Evolutionary conservation across 768 basidiomycete species (phyloP), one percentile per base, ranked within the genome.

Genomic region (Mycena kentingensis): DNA sequence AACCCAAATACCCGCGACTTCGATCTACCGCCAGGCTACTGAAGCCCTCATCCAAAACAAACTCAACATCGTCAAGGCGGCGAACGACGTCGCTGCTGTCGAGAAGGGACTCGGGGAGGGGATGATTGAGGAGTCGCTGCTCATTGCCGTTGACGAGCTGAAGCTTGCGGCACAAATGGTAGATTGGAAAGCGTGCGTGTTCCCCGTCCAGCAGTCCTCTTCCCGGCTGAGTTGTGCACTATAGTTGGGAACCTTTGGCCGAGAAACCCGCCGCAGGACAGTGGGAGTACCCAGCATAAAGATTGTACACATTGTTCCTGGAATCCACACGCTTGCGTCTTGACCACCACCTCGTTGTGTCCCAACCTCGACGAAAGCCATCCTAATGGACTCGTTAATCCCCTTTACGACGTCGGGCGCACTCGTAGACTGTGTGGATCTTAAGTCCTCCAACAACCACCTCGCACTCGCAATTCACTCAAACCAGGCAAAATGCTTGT

Each of bases 331-430:
- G n/a, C n/a, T n/a, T n/a, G n/a, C n/a, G n/a, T n/a, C n/a, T n/a
- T n/a, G n/a, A n/a, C n/a, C n/a, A n/a, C n/a, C n/a, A n/a, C n/a
- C n/a, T n/a, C n/a, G n/a, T n/a, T 34, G 32, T 34, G 11, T n/a
- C n/a, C 32, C 32, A n/a, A n/a, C 11, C 32, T 34, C 49, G 48
- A 56, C 41, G 64, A 62, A 63, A n/a, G n/a, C n/a, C n/a, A n/a
- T n/a, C n/a, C n/a, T n/a, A n/a, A 96, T 97, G 93, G 93, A 97
- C 75, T 93, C 93, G 50, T 75, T 98, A 62, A 98, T 98, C 66
- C 93, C 96, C 47, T 98, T 98, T 76, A 99, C 97, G 55, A 99
- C 97, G 19, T 98, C 95, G 46, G 97, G 97, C 66, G 94, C 96
- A 60, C 84, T 99, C 60, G 90, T 98, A 72, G 97, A 98, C 81